A percentile compares a stretch with the other conserved stretches of the same genome.
Evolutionary conservation across 2,329 filamentous ascomycete species (phyloP).

Genomic region (Cryphonectria japonica): DNA sequence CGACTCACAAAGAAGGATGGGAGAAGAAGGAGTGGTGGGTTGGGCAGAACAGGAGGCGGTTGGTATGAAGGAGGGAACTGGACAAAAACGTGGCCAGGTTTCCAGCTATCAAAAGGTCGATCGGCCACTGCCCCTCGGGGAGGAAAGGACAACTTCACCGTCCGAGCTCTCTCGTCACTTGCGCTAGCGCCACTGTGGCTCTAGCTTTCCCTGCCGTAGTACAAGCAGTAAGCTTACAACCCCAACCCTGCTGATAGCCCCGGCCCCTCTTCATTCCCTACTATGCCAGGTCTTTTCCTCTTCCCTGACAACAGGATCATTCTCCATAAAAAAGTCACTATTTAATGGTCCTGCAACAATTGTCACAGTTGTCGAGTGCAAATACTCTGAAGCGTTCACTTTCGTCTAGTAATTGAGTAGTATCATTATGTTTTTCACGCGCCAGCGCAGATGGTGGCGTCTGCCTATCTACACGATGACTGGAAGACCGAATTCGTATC

Average conservation of each 20-base stretch:
- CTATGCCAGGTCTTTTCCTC: not conserved
- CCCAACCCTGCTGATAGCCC: constrained; percentile 16
- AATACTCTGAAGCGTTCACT: too few relatives aligned
- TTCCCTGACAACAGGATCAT: not conserved
- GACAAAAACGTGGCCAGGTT: constrained; percentile 29
- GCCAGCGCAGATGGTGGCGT: constrained; percentile 6
- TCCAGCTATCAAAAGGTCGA: constrained; percentile 23
- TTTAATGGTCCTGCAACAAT: not conserved
- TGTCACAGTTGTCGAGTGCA: not conserved
- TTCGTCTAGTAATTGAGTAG: not conserved
- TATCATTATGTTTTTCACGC: not conserved
- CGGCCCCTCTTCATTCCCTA: not conserved
- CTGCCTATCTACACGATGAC: not conserved
- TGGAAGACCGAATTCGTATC: not conserved
- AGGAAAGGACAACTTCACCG: constrained; percentile 31
- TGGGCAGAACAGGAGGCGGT: not conserved
- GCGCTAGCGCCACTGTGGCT: constrained; percentile 29
- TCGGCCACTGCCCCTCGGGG: constrained; percentile 22
- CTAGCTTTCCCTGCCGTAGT: constrained; percentile 20
- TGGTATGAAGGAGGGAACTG: constrained; percentile 13
- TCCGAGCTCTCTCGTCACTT: constrained; percentile 22
- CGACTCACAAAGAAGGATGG: not conserved
- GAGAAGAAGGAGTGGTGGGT: constrained; percentile 4
- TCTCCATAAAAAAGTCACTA: not conserved
- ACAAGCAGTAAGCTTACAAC: constrained; percentile 1